Evolutionary conservation across 108 stramenopile genomes (phyloP).

Genomic region (Stephanodiscus minutulus): DNA sequence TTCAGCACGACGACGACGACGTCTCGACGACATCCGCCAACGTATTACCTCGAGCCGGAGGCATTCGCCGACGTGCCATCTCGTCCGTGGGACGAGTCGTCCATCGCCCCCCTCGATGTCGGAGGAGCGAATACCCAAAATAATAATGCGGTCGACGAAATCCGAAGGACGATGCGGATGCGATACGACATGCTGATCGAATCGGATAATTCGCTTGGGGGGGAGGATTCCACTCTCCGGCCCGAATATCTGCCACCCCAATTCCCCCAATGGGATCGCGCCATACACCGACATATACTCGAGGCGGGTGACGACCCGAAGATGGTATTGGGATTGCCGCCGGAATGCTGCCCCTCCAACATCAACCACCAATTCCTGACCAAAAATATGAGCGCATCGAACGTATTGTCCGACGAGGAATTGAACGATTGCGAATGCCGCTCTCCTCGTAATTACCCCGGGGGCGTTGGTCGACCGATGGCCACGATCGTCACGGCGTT

Average conservation of each 20-base stretch:
- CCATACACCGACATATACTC: slow-evolving; percentile 35
- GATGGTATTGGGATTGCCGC: slow-evolving; percentile 39
- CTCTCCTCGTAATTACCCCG: slow-evolving; percentile 47
- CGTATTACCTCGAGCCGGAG: no score
- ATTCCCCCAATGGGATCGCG: slow-evolving; percentile 52
- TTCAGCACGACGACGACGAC: no score
- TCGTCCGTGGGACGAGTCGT: slow-evolving; percentile 42
- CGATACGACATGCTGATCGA: slow-evolving; percentile 35
- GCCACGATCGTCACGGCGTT: slow-evolving; percentile 48
- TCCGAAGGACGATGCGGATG: slow-evolving; percentile 26
- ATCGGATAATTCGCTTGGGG: slow-evolving; percentile 19
- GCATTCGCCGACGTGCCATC: slow-evolving; percentile 17
- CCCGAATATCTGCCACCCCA: slow-evolving; percentile 49
- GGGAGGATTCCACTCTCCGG: slow-evolving; percentile 16
- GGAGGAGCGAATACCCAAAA: not conserved
- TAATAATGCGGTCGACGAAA: slow-evolving; percentile 4
- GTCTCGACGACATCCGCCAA: slow-evolving; percentile 21
- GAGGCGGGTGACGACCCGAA: slow-evolving; percentile 11
- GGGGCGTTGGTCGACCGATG: slow-evolving; percentile 20
- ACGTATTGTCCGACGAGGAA: slow-evolving; percentile 35
- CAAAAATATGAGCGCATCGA: slow-evolving; percentile 34
- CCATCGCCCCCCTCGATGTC: slow-evolving; percentile 30
- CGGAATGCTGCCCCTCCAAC: slow-evolving; percentile 46
- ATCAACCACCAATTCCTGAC: slow-evolving; percentile 31
- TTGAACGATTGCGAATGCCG: slow-evolving; percentile 46